phyloP scores from a whole-genome alignment of 495 filamentous ascomycete species.

The Hypoxylon perforatum region DNA sequence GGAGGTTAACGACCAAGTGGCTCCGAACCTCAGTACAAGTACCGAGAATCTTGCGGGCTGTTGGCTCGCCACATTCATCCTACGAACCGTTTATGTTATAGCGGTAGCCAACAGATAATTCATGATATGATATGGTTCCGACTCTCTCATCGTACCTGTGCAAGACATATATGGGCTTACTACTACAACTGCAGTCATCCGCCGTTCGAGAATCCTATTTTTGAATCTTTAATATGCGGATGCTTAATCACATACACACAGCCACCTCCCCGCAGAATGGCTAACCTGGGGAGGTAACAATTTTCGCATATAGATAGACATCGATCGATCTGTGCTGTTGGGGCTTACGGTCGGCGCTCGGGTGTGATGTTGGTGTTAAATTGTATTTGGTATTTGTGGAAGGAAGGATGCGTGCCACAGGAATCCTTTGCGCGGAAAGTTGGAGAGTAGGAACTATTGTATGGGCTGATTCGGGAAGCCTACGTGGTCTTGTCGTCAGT shows the following conservation, averaged over 20 bases:
- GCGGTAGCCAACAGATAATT: not conserved
- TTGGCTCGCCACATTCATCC: constrained; percentile 22
- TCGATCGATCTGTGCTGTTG: constrained; percentile 1
- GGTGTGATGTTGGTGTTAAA: not conserved
- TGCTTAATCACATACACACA: constrained; percentile 28
- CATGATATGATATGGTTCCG: not conserved
- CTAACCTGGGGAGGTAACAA: not conserved
- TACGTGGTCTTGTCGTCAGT: no score
- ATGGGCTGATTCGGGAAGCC: no score
- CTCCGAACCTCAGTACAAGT: no score
- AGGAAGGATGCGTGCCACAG: no score
- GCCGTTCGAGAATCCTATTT: constrained; percentile 4
- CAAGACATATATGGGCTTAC: constrained; percentile 12
- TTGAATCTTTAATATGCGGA: not conserved
- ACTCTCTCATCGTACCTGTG: not conserved
- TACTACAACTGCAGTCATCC: constrained; percentile 8
- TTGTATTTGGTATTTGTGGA: constrained; percentile 16
- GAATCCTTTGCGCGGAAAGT: no score
- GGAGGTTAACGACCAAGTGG: no score
- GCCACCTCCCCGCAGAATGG: constrained; percentile 31
- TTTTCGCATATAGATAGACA: not conserved
- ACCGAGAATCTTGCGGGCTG: constrained; percentile 2
- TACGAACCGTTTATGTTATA: constrained; percentile 7
- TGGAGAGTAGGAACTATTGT: no score
- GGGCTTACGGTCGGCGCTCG: not conserved